phyloP scores from a whole-genome alignment of 2,329 filamentous ascomycete genomes.

The Moelleriella libera region DNA sequence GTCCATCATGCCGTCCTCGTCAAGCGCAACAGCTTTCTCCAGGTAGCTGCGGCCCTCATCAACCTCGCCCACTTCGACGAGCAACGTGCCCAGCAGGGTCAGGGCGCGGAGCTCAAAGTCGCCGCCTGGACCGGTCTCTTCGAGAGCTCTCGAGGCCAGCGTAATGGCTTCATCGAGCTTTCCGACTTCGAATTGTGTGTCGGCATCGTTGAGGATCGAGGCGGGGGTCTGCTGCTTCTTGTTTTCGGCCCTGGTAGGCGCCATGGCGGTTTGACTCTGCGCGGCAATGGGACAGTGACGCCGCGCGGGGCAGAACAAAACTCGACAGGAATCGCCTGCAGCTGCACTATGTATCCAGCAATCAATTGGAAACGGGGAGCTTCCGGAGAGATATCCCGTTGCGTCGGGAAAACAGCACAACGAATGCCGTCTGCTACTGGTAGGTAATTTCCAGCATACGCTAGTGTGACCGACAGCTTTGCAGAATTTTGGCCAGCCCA shows the following conservation, averaged over 20 bases:
- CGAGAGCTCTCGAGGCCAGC: conserved; percentile 28
- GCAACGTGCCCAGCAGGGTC: conserved; percentile 68
- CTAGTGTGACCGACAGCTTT: not conserved
- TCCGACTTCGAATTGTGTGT: conserved; percentile 26
- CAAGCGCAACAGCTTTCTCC: conserved; percentile 56
- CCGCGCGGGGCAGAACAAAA: too few species aligned
- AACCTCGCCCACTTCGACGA: conserved; percentile 69
- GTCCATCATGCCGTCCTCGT: conserved; percentile 57
- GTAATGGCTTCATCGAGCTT: conserved; percentile 24
- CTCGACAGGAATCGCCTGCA: too few species aligned
- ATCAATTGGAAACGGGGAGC: too few species aligned
- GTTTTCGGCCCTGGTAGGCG: conserved; percentile 23
- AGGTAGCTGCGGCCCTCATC: conserved; percentile 63
- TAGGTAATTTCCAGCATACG: too few species aligned
- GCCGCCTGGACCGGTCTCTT: conserved; percentile 27
- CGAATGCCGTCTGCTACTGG: too few species aligned
- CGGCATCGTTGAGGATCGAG: conserved; percentile 22
- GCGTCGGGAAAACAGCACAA: too few species aligned
- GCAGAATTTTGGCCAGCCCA: conserved; percentile 1
- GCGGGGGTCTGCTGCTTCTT: conserved; percentile 17
- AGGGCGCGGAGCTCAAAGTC: conserved; percentile 49
- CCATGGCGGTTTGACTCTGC: conserved; percentile 16
- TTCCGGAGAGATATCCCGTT: too few species aligned
- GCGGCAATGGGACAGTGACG: not conserved
- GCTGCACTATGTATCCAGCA: too few species aligned